Base-by-base conservation (phyloP, 73 alveolate species). In the Stentor roeselii region DNA sequence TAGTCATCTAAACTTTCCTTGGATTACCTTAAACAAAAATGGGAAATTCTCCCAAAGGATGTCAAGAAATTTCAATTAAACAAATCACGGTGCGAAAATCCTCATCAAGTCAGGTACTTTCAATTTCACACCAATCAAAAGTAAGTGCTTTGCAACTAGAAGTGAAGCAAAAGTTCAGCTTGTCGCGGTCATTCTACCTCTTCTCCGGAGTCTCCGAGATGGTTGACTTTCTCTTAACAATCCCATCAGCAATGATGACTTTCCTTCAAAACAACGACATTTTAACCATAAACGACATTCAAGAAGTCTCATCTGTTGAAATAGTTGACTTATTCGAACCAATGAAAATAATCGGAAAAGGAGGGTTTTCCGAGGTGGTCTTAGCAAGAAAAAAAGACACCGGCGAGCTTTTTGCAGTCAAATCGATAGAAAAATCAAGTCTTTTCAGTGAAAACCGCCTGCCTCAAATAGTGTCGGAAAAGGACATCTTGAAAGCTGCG, bases 401-500 rank as follows among this genome's bases (percentile, higher is more conserved):
- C 3, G 89, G 83, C 60, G 35, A 75, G 39, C 78, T 36, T 27
- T 92, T 83, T 67, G 99, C 99, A 3, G 89, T 96, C 97, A 96
- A 96, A 85, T 94, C 92, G 32, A 78, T 96, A 50, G 67, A 90
- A 36, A 96, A 96, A 86, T 88, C 86, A 34, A 78, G 91, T 67
- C 90, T 96, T 34, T 90, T 93, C 89, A 97, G 97, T 4, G 92
- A 95, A 90, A 94, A 95, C 83, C 87, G 90, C 78, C 87, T 90
- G 34, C 90, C 95, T 60, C 95, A 95, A 76, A 98, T 98, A 0
- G 86, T 89, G 82, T 93, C 96, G 3, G 99, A 97, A 85, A 93
- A 98, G 83, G 93, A 97, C 84, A 97, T 97, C 39, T 88, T 97
- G 75, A 85, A 93, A 35, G 84, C 90, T 15, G 87, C 97, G 80